These are phyloP conservation scores for Leishmania tropica DNA, from an alignment of 208 protist species.

Conservation along the genomic window DNA sequence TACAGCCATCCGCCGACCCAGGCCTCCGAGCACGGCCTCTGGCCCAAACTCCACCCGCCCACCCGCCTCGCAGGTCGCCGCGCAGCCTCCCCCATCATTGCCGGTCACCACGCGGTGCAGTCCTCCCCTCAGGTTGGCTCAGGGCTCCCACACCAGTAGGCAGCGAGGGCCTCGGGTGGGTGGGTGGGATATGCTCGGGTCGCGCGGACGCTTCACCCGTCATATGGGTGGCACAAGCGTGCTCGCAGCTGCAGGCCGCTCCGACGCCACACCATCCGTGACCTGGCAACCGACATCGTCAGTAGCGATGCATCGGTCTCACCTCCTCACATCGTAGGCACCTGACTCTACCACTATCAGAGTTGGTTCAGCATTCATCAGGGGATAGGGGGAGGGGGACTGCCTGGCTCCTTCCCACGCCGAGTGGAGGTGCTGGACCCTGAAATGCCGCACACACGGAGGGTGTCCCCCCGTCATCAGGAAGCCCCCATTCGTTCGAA, in stretches of 20 bases:
- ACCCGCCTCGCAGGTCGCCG: too few relatives aligned
- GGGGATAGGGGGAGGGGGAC: background rate
- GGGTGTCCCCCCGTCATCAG: background rate
- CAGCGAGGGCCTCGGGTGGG: background rate
- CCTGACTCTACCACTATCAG: background rate
- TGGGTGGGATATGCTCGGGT: background rate
- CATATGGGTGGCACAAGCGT: background rate
- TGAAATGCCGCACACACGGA: too few relatives aligned
- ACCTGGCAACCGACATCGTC: background rate
- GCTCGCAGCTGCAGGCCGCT: background rate
- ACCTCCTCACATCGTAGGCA: background rate
- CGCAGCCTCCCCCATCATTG: too few relatives aligned
- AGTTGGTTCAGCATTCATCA: background rate
- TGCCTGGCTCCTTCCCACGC: background rate
- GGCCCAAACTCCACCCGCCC: too few relatives aligned
- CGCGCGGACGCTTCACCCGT: background rate
- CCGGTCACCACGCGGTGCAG: too few relatives aligned
- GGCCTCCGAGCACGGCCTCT: too few relatives aligned
- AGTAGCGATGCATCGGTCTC: background rate
- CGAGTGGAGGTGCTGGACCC: too few relatives aligned
- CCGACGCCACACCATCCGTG: background rate
- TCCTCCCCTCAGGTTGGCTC: too few relatives aligned
- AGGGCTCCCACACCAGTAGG: too few relatives aligned
- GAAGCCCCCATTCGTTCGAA: background rate
- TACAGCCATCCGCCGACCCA: too few relatives aligned